Evolutionary conservation across 257 asterid genomes (phyloP).

Genomic region (Solanum pimpinellifolium): DNA sequence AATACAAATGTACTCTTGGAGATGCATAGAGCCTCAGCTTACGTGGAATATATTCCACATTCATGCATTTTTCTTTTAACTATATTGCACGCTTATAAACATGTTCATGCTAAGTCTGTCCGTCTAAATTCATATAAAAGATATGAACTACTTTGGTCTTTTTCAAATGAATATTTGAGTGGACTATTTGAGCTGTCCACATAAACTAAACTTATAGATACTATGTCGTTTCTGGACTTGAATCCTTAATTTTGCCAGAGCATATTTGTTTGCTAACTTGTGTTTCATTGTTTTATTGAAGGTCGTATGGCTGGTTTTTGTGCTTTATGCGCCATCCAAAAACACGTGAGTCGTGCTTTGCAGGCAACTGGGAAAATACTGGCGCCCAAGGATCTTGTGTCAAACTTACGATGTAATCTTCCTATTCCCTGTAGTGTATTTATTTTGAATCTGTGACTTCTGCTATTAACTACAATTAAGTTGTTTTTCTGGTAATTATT

Average conservation of each 20-base stretch:
- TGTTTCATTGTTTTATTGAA: conserved; percentile 21
- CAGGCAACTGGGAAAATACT: conserved; percentile 88
- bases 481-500: background rate
- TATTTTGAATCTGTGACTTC: background rate
- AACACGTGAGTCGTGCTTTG: conserved; percentile 89
- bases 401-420: conserved; percentile 91
- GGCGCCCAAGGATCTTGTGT: conserved; percentile 96
- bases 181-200: background rate
- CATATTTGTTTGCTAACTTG: conserved; percentile 9
- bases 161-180: background rate
- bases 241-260: background rate
- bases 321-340: conserved; percentile 96
- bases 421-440: background rate
- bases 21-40: background rate
- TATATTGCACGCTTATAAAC: background rate
- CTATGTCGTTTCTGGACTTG: background rate
- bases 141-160: background rate
- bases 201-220: background rate
- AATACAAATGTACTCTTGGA: background rate
- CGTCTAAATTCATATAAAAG: background rate
- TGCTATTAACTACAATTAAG: background rate
- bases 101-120: background rate
- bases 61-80: background rate
- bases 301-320: conserved; percentile 93
- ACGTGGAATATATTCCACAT: background rate